Evolutionary conservation across 345 rosid genomes (phyloP), one percentile per base, ranked within the genome.

Genomic region (Aquilaria yunnanensis): DNA sequence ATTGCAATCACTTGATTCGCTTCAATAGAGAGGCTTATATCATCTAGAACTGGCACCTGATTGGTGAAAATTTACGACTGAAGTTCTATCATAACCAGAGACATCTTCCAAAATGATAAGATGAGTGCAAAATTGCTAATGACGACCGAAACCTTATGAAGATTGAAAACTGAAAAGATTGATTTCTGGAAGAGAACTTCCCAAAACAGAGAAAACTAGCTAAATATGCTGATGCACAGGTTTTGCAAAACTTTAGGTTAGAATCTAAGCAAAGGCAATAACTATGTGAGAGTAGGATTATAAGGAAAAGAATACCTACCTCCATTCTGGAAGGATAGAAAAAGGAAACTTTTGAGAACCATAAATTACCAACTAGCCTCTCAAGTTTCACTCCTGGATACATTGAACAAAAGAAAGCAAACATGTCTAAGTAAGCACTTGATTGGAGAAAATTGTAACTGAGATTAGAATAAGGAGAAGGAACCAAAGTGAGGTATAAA

Each of bases 1-100:
- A 80, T 74, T 51, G 79, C 84, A 23, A 77, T 74, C 53, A 77
- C 75, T 74, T 80, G 77, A 45, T 65, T 69, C 47, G 84, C 68
- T 64, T 65, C 65, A 47, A 80, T 43, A 29, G 77, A 57, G 32
- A 80, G 69, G 77, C 61, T 57, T 55, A 77, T 51, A 54, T 67
- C 47, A 61, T 75, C 66, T 16, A 80, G 75, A 55, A 65, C 50
- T 2, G 79, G 81, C 54, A 66, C 77, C 84, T 74, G 70, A 41
- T 47, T 23, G 23, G 30, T 14, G 41, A 70, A 65, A 57, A 56
- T 62, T n/a, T 47, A 10, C 16, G 32, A 48, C 14, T 9, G 0
- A 30, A 64, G 2, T 37, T 37, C 8, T 9, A 37, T 5, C 43
- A 9, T 37, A 37, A 37, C 43, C 5, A 37, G 43, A 37, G 5